These are phyloP conservation scores for Melanomma pulvis-pyrius DNA, from an alignment of 495 filamentous ascomycete species.

Conservation along the genomic window DNA sequence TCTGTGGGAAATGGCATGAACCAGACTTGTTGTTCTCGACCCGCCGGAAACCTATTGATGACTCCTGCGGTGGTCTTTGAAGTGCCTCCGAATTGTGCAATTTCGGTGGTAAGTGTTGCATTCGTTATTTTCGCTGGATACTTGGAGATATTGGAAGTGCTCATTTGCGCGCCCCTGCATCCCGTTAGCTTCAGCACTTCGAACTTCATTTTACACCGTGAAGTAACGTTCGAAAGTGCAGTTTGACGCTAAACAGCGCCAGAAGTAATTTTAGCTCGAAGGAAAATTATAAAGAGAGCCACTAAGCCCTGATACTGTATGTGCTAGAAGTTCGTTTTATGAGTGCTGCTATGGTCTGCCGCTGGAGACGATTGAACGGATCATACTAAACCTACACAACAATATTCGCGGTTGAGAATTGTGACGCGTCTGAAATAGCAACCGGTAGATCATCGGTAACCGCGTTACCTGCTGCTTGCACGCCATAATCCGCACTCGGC, in stretches of 20 bases:
- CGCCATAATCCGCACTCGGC: conserved; percentile 56
- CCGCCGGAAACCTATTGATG: conserved; percentile 58
- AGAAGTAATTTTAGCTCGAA: no score
- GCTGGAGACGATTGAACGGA: no score
- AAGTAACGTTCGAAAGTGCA: no score
- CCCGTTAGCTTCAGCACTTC: neutral
- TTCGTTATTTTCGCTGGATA: conserved; percentile 61
- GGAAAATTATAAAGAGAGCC: no score
- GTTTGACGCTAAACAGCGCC: no score
- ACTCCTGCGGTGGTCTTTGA: conserved; percentile 53
- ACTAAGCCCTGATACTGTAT: no score
- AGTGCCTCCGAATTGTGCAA: conserved; percentile 55
- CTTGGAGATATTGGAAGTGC: conserved; percentile 58
- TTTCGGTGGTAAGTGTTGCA: conserved; percentile 52
- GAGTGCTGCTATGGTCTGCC: no score
- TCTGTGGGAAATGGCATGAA: conserved; percentile 58
- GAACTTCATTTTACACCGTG: no score
- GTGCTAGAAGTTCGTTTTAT: no score
- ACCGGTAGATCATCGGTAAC: conserved; percentile 22
- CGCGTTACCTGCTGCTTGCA: conserved; percentile 9
- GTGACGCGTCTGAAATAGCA: conserved; percentile 21
- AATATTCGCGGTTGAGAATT: conserved; percentile 31
- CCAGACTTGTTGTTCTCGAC: conserved; percentile 64
- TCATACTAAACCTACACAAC: conserved; percentile 16
- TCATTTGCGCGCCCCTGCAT: conserved; percentile 43